Evolutionary conservation across 805 yeast species (phyloP), one percentile per base, ranked within the genome.

Genomic region (Wickerhamiella musiphila): DNA sequence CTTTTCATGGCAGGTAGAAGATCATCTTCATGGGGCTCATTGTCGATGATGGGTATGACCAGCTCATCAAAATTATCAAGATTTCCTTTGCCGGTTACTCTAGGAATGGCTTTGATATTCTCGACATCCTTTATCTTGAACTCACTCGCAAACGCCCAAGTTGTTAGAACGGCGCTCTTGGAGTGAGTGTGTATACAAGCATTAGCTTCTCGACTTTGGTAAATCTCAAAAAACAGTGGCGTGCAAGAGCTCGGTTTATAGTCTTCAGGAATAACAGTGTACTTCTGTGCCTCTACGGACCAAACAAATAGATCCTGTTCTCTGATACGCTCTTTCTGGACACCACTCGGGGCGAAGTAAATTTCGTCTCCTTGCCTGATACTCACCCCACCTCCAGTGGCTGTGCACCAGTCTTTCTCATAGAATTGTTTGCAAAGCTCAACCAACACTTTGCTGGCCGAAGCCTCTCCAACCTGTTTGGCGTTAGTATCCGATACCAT

Each of bases 161-260:
- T 70, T 18, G 71, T 70, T 70, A 84, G 61, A 1, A 84, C 94
- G 0, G 95, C 93, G 35, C 69, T 69, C 46, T 75, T 86, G 0
- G 94, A 83, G 51, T 84, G 96, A 0, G 95, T 84, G 53, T 84
- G 96, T 37, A 84, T 83, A 51, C 93, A 79, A 2, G 94, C 94
- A 6, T 92, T 93, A 2, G 92, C 90, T 35, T 66, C 64, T 42
- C 86, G 62, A 52, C 67, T 49, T 16, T 59, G 61, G 54, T 74
- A 73, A 41, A 82, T 69, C 25, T 83, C 71, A 58, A 77, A 49
- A 56, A 86, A 84, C 32, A 84, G 56, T 8, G 95, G 94, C 0
- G 94, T 81, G 49, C 95, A 84, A 1, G 94, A 93, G 18, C 90
- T 76, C n/a, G 93, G 93, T 51, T 81, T 83, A 53, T 66, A 73